Evolutionary conservation across 1,284 basidiomycete genomes (phyloP).

Genomic region (Golubevia pallescens): DNA sequence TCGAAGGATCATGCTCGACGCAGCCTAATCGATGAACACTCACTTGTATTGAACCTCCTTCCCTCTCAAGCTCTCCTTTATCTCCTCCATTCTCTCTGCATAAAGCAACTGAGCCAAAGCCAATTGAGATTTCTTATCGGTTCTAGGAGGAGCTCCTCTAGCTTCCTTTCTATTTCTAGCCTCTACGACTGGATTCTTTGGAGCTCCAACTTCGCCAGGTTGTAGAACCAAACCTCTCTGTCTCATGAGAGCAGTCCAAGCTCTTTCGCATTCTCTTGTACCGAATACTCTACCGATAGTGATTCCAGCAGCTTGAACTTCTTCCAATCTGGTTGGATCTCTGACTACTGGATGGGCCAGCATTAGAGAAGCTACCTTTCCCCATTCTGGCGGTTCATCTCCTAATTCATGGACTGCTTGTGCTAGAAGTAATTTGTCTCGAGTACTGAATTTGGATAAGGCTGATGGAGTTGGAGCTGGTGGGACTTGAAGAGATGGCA

Average conservation of each 20-base stretch:
- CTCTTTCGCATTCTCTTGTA: slow-evolving; percentile 43
- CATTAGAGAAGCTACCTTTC: slow-evolving; percentile 31
- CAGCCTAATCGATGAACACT: no score
- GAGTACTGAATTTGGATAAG: slow-evolving; percentile 25
- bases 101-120: slow-evolving; percentile 50
- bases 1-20: no score
- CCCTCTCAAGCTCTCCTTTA: slow-evolving; percentile 35
- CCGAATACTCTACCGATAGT: slow-evolving; percentile 43
- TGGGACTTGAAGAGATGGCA: slow-evolving; percentile 6
- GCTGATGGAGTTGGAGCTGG: slow-evolving; percentile 27
- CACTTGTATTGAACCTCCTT: slow-evolving; percentile 40
- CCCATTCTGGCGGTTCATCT: slow-evolving; percentile 46
- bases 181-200: background rate
- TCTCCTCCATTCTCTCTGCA: slow-evolving; percentile 44
- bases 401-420: slow-evolving; percentile 54
- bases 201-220: background rate
- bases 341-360: slow-evolving; percentile 44
- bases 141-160: slow-evolving; percentile 25
- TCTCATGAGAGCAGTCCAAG: slow-evolving; percentile 47
- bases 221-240: slow-evolving; percentile 20
- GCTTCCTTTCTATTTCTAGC: slow-evolving; percentile 32
- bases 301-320: slow-evolving; percentile 34
- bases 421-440: slow-evolving; percentile 55
- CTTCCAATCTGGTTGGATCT: slow-evolving; percentile 23
- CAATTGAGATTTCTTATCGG: slow-evolving; percentile 36